Base-by-base conservation (phyloP, 1,139 yeast genomes). In the Saccharomyces hybrid region DNA sequence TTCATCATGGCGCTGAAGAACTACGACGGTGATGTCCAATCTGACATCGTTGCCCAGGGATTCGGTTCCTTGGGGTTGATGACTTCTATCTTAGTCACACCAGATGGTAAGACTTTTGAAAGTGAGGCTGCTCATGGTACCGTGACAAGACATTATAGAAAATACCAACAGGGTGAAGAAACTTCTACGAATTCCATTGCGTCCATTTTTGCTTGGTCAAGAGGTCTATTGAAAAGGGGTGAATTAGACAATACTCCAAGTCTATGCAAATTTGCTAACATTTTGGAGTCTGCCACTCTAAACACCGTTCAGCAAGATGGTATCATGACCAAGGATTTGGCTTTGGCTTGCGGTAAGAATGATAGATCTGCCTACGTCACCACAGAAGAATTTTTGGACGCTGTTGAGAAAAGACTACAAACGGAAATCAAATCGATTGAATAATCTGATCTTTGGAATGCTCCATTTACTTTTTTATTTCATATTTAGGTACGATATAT, bases 41-140 rank as follows among this genome's bases (percentile, higher is more conserved):
- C 88, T 6, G 95, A 86, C 70, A 85, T 86, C 63, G 91, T 86
- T 54, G 95, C 95, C 16, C 95, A 86, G 73, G 95, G 95, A 49
- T 86, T 86, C 63, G 95, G 95, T 28, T 86, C 93, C 6, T 75
- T 86, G 58, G 95, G 95, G 54, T 77, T 86, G 63, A 86, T 86
- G 95, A 86, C 95, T 20, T 86, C 93, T 2, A 89, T 84, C 14
- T 78, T 86, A 63, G 83, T 86, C 73, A 84, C 93, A n/a, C 90
- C 95, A 56, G 93, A 86, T 72, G 95, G 95, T 42, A 84, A 85
- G 72, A 81, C 91, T 14, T 86, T 83, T 67, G 93, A 86, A 72
- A 77, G 86, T 56, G 95, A 86, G 73, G 95, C 95, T 58, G 95
- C 95, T 46, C 95, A 86, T 66, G 95, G 95, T 61, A 86, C 95